phyloP scores from a whole-genome alignment of 23 red algal genomes.

The Gracilaria caudata region DNA sequence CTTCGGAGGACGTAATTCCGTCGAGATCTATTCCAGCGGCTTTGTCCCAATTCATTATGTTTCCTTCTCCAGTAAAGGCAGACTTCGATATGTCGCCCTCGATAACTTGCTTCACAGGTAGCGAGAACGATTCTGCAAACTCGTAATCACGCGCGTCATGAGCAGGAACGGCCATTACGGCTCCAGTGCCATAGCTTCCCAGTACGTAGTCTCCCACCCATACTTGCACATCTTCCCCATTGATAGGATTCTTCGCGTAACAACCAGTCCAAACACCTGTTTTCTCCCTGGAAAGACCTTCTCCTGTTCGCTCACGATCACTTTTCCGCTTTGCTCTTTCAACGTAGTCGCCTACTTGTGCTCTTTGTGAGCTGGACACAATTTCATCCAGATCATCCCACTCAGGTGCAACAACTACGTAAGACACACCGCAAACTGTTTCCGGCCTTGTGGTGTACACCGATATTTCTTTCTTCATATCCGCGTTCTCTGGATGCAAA shows the following conservation, averaged over 20 bases:
- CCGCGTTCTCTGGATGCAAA: neutral
- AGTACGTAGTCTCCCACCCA: slow-evolving; percentile 99
- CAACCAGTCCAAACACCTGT: slow-evolving; percentile 91
- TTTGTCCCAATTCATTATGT: slow-evolving; percentile 72
- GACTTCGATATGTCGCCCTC: slow-evolving; percentile 51
- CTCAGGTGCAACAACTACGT: slow-evolving; percentile 92
- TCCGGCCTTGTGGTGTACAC: slow-evolving; percentile 97
- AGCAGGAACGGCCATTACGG: slow-evolving; percentile 96
- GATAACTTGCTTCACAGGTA: slow-evolving; percentile 81
- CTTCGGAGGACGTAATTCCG: slow-evolving; percentile 53
- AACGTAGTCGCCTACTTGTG: slow-evolving; percentile 70
- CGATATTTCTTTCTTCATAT: slow-evolving; percentile 21
- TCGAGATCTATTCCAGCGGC: slow-evolving; percentile 73
- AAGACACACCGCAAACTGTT: slow-evolving; percentile 90
- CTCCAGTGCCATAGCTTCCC: slow-evolving; percentile 92
- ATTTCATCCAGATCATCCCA: slow-evolving; percentile 70
- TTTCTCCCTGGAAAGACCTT: slow-evolving; percentile 68
- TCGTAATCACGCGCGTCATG: slow-evolving; percentile 90
- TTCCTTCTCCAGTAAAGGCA: slow-evolving; percentile 72
- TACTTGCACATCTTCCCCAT: slow-evolving; percentile 79
- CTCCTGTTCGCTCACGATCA: slow-evolving; percentile 86
- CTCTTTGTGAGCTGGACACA: slow-evolving; percentile 39
- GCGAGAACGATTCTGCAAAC: slow-evolving; percentile 79
- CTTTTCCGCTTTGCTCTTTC: slow-evolving; percentile 65
- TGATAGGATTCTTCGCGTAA: slow-evolving; percentile 86